Conservation (phyloP, 768 basidiomycete species). For the Postia placenta region DNA sequence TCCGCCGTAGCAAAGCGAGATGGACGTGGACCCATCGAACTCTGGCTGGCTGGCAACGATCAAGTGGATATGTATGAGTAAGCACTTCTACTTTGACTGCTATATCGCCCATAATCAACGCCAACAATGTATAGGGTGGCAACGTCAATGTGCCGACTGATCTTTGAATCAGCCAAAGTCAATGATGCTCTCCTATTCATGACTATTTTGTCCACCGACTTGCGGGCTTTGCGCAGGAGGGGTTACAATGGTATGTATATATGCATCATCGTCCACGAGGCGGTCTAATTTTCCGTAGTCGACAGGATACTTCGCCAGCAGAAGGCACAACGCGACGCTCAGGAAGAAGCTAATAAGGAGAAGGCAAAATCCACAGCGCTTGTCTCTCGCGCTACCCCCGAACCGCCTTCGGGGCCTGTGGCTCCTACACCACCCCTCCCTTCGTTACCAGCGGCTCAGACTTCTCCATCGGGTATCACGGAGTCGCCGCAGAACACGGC, state of each 20-base stretch:
- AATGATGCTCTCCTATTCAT: constrained; percentile 89
- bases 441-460: background rate
- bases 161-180: constrained; percentile 73
- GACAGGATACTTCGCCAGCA: constrained; percentile 89
- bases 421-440: background rate
- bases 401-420: background rate
- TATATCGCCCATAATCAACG: background rate
- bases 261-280: constrained; percentile 14
- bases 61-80: constrained; percentile 91
- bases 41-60: constrained; percentile 73
- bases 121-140: constrained; percentile 57
- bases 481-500: background rate
- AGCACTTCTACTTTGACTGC: constrained; percentile 28
- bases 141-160: constrained; percentile 68
- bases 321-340: constrained; percentile 54
- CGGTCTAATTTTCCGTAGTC: constrained; percentile 41
- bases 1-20: constrained; percentile 63
- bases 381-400: background rate
- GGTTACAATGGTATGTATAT: constrained; percentile 72
- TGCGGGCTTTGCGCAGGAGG: constrained; percentile 71
- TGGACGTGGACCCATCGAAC: constrained; percentile 54
- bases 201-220: constrained; percentile 89
- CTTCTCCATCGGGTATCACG: background rate
- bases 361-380: constrained; percentile 29
- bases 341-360: constrained; percentile 40